Evolutionary conservation across 805 yeast species (phyloP), one percentile per base, ranked within the genome.

Genomic region (Komagataella mondaviorum): DNA sequence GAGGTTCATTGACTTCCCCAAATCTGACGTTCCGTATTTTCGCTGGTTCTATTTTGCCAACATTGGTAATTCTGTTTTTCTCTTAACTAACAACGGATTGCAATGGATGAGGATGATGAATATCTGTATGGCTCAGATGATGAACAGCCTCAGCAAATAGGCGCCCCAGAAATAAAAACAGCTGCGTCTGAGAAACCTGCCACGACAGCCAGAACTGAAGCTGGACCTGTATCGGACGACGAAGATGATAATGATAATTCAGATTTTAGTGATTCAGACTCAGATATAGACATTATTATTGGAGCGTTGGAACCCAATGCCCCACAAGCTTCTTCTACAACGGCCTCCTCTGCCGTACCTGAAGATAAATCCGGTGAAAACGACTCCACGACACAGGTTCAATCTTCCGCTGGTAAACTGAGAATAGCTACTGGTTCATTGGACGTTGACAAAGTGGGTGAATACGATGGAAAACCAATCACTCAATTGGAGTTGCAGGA

Each of bases 271-370:
- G 81, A 74, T 18, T 60, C 67, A 10, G 80, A 73, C 47, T 69
- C 71, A n/a, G 84, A 77, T 54, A 83, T 90, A 43, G 96, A 90
- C 65, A 85, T 91, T 61, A 85, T 90, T 48, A 85, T 90, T 49
- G 83, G 83, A 6, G 60, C 60, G 30, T 56, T 61, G 4, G 56
- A 58, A 43, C 53, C 56, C 6, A 51, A n/a, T 24, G 10, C 52
- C 3, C 52, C 54, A n/a, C 55, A 55, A 43, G 51, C 59, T 3
- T 55, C 60, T 10, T 56, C 60, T 3, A 54, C 60, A 2, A 50
- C 57, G 14, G 49, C 59, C 5, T 47, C 62, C 20, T 51, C 59
- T 4, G 53, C 59, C 5, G 44, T 23, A 6, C 30, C 47, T 6
- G 51, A 49, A 14, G 54, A 49, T 16, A 44, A 45, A 14, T 39